phyloP scores from a whole-genome alignment of 2,329 filamentous ascomycete species.

The Ophiognomonia clavigignenti-juglandacearum region DNA sequence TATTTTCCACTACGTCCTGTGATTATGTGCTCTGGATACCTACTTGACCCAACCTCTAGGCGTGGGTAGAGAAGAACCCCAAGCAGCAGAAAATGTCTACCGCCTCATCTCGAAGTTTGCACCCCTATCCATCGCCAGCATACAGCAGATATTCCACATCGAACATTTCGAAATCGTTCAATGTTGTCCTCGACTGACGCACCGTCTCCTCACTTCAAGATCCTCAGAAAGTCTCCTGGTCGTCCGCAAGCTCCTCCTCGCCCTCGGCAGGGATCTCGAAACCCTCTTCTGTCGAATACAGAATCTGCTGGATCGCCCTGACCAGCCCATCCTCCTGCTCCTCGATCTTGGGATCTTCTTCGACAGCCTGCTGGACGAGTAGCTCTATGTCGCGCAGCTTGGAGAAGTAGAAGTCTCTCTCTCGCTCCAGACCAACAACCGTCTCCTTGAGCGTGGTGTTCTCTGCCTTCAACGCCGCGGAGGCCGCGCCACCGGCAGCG shows the following conservation, averaged over 20 bases:
- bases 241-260: slow-evolving; percentile 68
- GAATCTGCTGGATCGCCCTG: slow-evolving; percentile 92
- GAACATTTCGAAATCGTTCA: background rate
- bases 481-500: slow-evolving; percentile 49
- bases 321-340: slow-evolving; percentile 88
- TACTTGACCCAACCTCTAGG: background rate
- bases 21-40: background rate
- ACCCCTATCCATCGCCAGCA: too few species aligned
- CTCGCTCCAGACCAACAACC: slow-evolving; percentile 88
- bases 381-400: slow-evolving; percentile 97
- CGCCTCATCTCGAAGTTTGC: slow-evolving; percentile 1
- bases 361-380: slow-evolving; percentile 85
- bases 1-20: slow-evolving; percentile 1
- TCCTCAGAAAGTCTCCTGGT: slow-evolving; percentile 73
- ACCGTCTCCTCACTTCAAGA: background rate
- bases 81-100: background rate
- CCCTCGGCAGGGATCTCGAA: slow-evolving; percentile 86
- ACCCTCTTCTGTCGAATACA: slow-evolving; percentile 93
- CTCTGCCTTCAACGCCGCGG: slow-evolving; percentile 74
- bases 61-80: background rate
- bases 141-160: slow-evolving; percentile 1
- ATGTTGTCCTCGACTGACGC: background rate
- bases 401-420: slow-evolving; percentile 98
- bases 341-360: slow-evolving; percentile 87
- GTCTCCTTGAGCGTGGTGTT: slow-evolving; percentile 90